Evolutionary conservation across 2,329 filamentous ascomycete genomes (phyloP).

Genomic region (Clonostachys rosea): DNA sequence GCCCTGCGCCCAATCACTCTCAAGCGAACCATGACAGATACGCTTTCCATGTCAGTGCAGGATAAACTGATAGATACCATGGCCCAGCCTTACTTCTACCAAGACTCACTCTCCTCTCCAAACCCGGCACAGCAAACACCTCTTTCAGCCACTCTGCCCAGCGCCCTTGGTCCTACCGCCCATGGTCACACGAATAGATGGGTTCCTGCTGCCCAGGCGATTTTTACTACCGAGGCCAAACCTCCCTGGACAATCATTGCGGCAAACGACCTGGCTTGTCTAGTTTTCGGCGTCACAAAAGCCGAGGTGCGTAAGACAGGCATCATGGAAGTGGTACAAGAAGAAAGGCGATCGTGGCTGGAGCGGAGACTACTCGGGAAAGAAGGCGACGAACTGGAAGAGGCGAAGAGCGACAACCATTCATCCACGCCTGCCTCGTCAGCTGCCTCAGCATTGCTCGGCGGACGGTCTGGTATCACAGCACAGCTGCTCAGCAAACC

Average conservation of each 20-base stretch:
- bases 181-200: conserved; percentile 89
- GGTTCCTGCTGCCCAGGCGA: conserved; percentile 88
- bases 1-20: conserved; percentile 59
- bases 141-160: conserved; percentile 35
- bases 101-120: conserved; percentile 36
- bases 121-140: conserved; percentile 28
- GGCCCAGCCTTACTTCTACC: conserved; percentile 68
- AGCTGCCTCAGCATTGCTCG: conserved; percentile 52
- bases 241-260: conserved; percentile 94
- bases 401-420: conserved; percentile 22
- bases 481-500: conserved; percentile 85
- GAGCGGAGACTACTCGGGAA: conserved; percentile 72
- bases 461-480: conserved; percentile 72
- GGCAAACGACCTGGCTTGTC: conserved; percentile 91
- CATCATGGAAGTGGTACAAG: conserved; percentile 89
- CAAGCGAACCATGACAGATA: conserved; percentile 86
- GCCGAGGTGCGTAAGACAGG: conserved; percentile 92
- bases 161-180: conserved; percentile 51
- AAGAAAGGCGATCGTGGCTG: conserved; percentile 84
- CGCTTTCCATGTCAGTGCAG: conserved; percentile 68
- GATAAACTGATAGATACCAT: conserved; percentile 81
- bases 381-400: conserved; percentile 23
- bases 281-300: conserved; percentile 98
- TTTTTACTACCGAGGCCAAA: conserved; percentile 91
- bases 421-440: conserved; percentile 29